These are phyloP conservation scores for Phialophora verrucosa DNA, from an alignment of 2,329 filamentous ascomycete genomes.

Conservation along the genomic window DNA sequence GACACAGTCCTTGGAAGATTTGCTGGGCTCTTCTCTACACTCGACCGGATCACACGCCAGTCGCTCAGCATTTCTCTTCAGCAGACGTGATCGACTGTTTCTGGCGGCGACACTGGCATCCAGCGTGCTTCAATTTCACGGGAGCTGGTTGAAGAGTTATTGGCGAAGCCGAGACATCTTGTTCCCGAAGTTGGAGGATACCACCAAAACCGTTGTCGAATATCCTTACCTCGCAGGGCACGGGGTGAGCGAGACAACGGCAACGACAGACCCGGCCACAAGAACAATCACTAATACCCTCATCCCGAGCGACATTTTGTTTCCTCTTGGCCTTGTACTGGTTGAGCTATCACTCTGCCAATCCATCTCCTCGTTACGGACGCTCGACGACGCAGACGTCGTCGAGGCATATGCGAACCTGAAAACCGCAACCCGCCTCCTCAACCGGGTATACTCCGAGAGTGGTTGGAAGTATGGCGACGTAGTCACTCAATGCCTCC, in stretches of 20 bases:
- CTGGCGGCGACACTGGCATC: conserved; percentile 28
- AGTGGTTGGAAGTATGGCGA: conserved; percentile 36
- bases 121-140: conserved; percentile 22
- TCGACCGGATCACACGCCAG: neutral
- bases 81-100: conserved; percentile 24
- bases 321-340: conserved; percentile 33
- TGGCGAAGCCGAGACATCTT: conserved; percentile 26
- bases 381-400: conserved; percentile 31
- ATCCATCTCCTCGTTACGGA: conserved; percentile 27
- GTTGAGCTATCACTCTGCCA: conserved; percentile 38
- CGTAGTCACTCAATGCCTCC: conserved; percentile 33
- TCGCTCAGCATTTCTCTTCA: conserved; percentile 15
- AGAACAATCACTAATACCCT: conserved; percentile 6
- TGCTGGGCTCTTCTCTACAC: neutral
- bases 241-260: neutral
- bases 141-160: conserved; percentile 22
- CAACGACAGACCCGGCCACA: conserved; percentile 1
- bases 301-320: conserved; percentile 33
- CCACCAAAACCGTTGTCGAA: conserved; percentile 3
- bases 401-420: conserved; percentile 28
- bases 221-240: conserved; percentile 17
- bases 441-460: conserved; percentile 32
- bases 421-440: conserved; percentile 34
- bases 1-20: conserved; percentile 11
- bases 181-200: conserved; percentile 9